Evolutionary conservation across 306 rosid species (phyloP).

Genomic region (Urtica urens): DNA sequence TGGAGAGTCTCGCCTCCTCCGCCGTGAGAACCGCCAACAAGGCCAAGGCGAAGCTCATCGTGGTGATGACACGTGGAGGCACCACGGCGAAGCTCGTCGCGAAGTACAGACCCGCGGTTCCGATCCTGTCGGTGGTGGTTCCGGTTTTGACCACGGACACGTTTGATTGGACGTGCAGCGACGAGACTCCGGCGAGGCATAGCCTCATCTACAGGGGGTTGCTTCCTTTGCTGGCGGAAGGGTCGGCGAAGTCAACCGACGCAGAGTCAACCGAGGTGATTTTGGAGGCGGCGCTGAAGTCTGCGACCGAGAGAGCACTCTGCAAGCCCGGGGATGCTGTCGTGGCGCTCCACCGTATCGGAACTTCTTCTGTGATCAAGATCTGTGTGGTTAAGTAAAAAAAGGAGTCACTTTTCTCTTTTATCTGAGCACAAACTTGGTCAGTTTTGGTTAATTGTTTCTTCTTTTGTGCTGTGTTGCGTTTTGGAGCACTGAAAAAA

Average conservation of each 20-base stretch:
- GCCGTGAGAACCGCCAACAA: slow-evolving; percentile 90
- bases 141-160: slow-evolving; percentile 85
- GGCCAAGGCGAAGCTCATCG: slow-evolving; percentile 81
- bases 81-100: slow-evolving; percentile 83
- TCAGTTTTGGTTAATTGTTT: slow-evolving; percentile 15
- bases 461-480: slow-evolving; percentile 18
- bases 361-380: slow-evolving; percentile 82
- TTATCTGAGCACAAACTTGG: not conserved
- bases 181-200: slow-evolving; percentile 87
- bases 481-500: slow-evolving; percentile 14
- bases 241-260: slow-evolving; percentile 96
- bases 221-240: slow-evolving; percentile 85
- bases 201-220: slow-evolving; percentile 87
- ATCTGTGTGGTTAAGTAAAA: slow-evolving; percentile 65
- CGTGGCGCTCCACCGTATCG: slow-evolving; percentile 88
- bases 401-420: slow-evolving; percentile 7
- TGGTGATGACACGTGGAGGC: slow-evolving; percentile 87
- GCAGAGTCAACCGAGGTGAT: slow-evolving; percentile 95
- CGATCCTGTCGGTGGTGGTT: slow-evolving; percentile 82
- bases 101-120: slow-evolving; percentile 91
- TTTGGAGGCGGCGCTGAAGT: slow-evolving; percentile 82
- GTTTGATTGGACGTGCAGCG: slow-evolving; percentile 87
- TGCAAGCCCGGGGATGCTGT: slow-evolving; percentile 79
- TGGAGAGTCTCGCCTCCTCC: slow-evolving; percentile 96
- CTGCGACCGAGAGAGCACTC: slow-evolving; percentile 52